Evolutionary conservation across 495 filamentous ascomycete genomes (phyloP).

Genomic region (Hyaloscypha bicolor): DNA sequence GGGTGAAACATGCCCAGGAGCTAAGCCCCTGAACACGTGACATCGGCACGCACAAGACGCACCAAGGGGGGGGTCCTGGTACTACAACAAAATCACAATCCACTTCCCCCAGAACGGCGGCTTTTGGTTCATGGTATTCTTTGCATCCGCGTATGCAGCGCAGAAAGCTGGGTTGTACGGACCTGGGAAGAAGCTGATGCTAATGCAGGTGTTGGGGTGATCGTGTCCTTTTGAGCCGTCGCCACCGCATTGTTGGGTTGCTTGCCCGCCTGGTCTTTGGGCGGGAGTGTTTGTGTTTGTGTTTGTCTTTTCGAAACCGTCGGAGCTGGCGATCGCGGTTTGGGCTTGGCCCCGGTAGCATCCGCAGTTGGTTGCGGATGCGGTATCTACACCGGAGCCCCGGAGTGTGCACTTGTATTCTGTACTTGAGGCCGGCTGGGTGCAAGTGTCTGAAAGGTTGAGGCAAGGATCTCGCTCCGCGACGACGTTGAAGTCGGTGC

Average conservation of each 20-base stretch:
- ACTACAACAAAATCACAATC: no score
- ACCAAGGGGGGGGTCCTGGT: no score
- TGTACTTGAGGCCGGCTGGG: constrained; percentile 49
- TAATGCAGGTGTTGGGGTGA: constrained; percentile 42
- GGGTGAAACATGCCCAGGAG: no score
- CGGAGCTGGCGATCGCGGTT: constrained; percentile 43
- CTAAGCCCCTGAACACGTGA: no score
- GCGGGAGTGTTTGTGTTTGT: constrained; percentile 27
- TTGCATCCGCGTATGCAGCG: constrained; percentile 43
- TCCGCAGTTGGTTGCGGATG: no score
- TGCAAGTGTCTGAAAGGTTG: constrained; percentile 35
- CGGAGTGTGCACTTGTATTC: no score
- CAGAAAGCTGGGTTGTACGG: constrained; percentile 43
- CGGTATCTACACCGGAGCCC: no score
- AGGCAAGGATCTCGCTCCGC: constrained; percentile 49
- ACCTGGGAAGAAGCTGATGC: constrained; percentile 44
- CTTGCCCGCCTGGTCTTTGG: constrained; percentile 31
- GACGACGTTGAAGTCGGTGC: constrained; percentile 48
- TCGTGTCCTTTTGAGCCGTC: constrained; percentile 36
- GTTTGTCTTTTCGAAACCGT: constrained; percentile 43
- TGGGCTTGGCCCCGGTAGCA: constrained; percentile 46
- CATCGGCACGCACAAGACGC: no score
- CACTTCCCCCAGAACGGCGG: neutral
- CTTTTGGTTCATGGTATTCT: constrained; percentile 32
- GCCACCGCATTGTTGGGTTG: constrained; percentile 40